Evolutionary conservation across 106 monocot species (phyloP).

Genomic region (Chionographis japonica): DNA sequence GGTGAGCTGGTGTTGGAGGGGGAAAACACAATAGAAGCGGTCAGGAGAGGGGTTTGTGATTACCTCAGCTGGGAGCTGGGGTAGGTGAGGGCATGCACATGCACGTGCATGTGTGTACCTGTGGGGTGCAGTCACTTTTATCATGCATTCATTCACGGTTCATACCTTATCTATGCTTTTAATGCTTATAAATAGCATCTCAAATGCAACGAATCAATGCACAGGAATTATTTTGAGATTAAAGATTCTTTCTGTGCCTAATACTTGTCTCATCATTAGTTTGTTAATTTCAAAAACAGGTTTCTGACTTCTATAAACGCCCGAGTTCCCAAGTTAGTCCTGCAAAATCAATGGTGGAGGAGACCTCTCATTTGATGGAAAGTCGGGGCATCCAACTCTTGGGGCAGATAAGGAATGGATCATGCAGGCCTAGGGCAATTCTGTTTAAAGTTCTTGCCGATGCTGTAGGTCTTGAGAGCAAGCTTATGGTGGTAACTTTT

Average conservation of each 20-base stretch:
- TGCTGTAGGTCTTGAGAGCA: constrained; percentile 88
- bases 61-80: too few species aligned
- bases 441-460: constrained; percentile 99
- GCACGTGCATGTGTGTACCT: too few species aligned
- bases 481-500: constrained; percentile 80
- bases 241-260: neutral
- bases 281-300: constrained; percentile 24
- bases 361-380: constrained; percentile 58
- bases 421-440: constrained; percentile 92
- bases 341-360: constrained; percentile 74
- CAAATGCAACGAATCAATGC: too few species aligned
- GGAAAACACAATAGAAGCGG: too few species aligned
- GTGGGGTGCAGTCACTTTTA: too few species aligned
- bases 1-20: too few species aligned
- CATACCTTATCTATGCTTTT: too few species aligned
- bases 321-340: constrained; percentile 69
- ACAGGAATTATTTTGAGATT: neutral
- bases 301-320: constrained; percentile 89
- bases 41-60: too few species aligned
- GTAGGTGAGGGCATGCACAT: too few species aligned
- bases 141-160: too few species aligned
- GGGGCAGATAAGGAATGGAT: constrained; percentile 94
- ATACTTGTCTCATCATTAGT: neutral
- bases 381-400: constrained; percentile 78
- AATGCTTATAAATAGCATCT: too few species aligned